Evolutionary conservation across 306 rosid genomes (phyloP), one percentile per base, ranked within the genome.

Genomic region (Prunus salicina): DNA sequence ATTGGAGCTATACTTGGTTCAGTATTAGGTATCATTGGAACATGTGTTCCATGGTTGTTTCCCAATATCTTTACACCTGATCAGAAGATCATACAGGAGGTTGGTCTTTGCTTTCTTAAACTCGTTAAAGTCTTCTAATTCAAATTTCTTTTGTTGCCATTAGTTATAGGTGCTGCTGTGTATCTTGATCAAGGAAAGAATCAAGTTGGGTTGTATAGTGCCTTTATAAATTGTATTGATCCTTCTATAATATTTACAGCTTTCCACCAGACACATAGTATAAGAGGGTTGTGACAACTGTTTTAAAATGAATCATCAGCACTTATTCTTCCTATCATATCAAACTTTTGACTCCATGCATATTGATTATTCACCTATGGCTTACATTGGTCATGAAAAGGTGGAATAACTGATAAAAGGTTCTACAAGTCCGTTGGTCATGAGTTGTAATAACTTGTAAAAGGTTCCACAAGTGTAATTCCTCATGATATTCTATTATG

Each of bases 31-130:
- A 60, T 82, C 49, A 74, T 91, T 79, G 98, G 98, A 81, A 94
- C 95, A 55, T 78, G 75, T 30, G 78, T 94, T 80, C 95, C 92
- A 76, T 86, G 91, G 93, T 80, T 94, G 56, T 86, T 94, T 82
- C 97, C 98, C 65, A 76, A 78, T 62, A 72, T 90, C 65, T 94
- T 90, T 82, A 91, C 98, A 8, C 88, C 75, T 73, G 98, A 94
- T 87, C 88, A 69, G 83, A 86, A 76, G 78, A 85, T 94, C 83
- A 80, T 90, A 71, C 90, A 75, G 66, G 96, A 90, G 97, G 97
- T 91, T 32, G 45, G 90, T 83, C 68, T 78, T 74, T 78, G 67
- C 71, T 20, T 60, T 72, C 69, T 68, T 53, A n/a, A 71, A 67
- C 43, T 66, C 43, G 16, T 18, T 71, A 28, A 63, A 62, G n/a